Conservation (phyloP, 208 protist genomes). For the Wallacemonas collosoma region DNA sequence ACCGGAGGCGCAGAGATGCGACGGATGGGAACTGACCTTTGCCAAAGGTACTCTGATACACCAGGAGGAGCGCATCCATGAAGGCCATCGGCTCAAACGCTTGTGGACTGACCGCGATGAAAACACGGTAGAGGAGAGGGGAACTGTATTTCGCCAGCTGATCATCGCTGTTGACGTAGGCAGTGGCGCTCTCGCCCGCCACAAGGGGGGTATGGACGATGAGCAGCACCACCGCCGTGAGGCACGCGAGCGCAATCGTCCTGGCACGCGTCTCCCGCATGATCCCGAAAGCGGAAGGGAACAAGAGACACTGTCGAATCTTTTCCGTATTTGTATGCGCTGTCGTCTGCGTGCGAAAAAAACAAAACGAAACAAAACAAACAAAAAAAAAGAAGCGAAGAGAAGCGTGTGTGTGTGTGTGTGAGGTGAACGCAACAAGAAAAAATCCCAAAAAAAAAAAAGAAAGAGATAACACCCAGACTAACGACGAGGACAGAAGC, state of each 20-base stretch:
- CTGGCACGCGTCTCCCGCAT: too few species aligned
- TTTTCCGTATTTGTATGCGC: too few species aligned
- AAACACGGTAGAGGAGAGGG: constrained; percentile 4
- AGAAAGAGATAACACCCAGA: too few species aligned
- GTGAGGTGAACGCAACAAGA: too few species aligned
- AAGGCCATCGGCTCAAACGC: constrained; percentile 9
- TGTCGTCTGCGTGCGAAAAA: too few species aligned
- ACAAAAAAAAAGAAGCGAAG: too few species aligned
- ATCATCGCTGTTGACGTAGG: constrained; percentile 15
- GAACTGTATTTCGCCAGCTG: constrained; percentile 1
- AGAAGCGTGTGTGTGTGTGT: too few species aligned
- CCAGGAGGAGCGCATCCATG: neutral
- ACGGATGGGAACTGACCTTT: neutral
- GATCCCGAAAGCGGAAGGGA: neutral
- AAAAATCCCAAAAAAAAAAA: too few species aligned
- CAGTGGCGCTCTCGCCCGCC: neutral
- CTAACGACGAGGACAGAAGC: too few species aligned
- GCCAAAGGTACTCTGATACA: constrained; percentile 9
- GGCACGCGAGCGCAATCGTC: too few species aligned
- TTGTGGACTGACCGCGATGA: neutral
- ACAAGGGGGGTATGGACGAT: neutral
- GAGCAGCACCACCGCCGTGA: neutral
- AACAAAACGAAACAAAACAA: too few species aligned
- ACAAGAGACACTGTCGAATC: too few species aligned
- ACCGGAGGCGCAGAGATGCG: neutral